Conservation (phyloP, 2,329 filamentous ascomycete species). For the Alternaria consortialis region DNA sequence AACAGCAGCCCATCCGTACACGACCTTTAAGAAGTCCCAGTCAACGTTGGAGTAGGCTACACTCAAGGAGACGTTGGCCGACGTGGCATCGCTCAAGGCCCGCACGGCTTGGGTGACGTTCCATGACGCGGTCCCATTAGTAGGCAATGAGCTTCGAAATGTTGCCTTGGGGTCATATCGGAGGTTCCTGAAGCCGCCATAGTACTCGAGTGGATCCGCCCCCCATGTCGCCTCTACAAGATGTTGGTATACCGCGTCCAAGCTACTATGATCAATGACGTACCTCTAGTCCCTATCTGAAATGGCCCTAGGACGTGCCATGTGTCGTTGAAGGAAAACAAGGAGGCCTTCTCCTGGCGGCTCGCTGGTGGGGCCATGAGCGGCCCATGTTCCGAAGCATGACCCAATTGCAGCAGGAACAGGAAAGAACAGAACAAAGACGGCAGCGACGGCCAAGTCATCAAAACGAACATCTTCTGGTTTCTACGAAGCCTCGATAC, state of each 20-base stretch:
- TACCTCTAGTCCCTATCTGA: slow-evolving; percentile 67
- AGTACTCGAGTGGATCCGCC: slow-evolving; percentile 64
- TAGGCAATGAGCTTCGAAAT: slow-evolving; percentile 61
- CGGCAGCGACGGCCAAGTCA: slow-evolving; percentile 11
- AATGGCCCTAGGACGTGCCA: slow-evolving; percentile 68
- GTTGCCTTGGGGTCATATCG: slow-evolving; percentile 52
- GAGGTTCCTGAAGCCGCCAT: slow-evolving; percentile 62
- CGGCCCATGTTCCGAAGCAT: slow-evolving; percentile 27
- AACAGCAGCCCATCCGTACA: slow-evolving; percentile 67
- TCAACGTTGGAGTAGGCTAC: slow-evolving; percentile 62
- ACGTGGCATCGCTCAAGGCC: slow-evolving; percentile 30
- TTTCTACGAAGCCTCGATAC: not conserved
- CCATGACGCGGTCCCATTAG: slow-evolving; percentile 63
- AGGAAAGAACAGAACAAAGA: slow-evolving; percentile 11
- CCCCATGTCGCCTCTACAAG: slow-evolving; percentile 65
- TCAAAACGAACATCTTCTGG: slow-evolving; percentile 7
- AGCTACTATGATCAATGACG: slow-evolving; percentile 21
- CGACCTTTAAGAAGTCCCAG: slow-evolving; percentile 61
- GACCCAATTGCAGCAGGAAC: slow-evolving; percentile 22
- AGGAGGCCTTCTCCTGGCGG: slow-evolving; percentile 16
- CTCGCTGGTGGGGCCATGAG: slow-evolving; percentile 27
- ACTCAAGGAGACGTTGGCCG: slow-evolving; percentile 52
- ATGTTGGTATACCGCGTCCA: slow-evolving; percentile 21
- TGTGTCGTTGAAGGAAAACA: slow-evolving; percentile 46
- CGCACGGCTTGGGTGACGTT: slow-evolving; percentile 49